Evolutionary conservation across 2,329 filamentous ascomycete genomes (phyloP).

Genomic region (Trichoderma aggressivum): DNA sequence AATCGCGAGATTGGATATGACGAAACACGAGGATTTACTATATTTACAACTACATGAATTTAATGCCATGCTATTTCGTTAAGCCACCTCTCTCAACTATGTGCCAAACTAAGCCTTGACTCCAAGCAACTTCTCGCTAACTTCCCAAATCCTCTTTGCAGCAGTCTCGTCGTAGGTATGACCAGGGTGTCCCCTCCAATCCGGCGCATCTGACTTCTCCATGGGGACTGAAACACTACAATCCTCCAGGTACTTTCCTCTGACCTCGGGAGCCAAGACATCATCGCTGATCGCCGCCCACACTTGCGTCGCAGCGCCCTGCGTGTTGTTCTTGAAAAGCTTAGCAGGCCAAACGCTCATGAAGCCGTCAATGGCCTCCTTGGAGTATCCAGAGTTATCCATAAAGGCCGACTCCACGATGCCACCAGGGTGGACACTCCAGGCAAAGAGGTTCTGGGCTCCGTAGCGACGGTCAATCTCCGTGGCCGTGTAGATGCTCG

Average conservation of each 20-base stretch:
- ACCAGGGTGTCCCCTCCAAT: slow-evolving; percentile 3
- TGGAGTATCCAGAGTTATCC: not conserved
- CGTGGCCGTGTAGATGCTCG: slow-evolving; percentile 42
- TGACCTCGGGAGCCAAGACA: slow-evolving; percentile 34
- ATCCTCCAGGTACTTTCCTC: slow-evolving; percentile 41
- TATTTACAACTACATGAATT: not conserved
- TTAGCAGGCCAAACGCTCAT: not conserved
- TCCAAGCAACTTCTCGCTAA: not conserved
- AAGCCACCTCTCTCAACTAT: not conserved
- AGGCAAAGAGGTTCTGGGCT: slow-evolving; percentile 38
- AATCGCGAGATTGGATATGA: not conserved
- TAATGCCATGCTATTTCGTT: not conserved
- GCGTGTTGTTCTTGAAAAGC: slow-evolving; percentile 28
- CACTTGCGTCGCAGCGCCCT: slow-evolving; percentile 45
- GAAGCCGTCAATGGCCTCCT: not conserved
- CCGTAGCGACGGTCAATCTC: slow-evolving; percentile 47
- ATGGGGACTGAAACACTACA: not conserved
- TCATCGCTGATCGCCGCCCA: slow-evolving; percentile 36
- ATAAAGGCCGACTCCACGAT: slow-evolving; percentile 28
- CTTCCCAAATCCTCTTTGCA: slow-evolving; percentile 15
- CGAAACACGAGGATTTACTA: not conserved
- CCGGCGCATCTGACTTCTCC: not conserved
- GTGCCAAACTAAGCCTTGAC: not conserved
- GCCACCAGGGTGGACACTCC: slow-evolving; percentile 44
- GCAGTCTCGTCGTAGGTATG: slow-evolving; percentile 16